Evolutionary conservation across 352 stramenopile genomes (phyloP), one percentile per base, ranked within the genome.

Genomic region (Pythium brassicae): DNA sequence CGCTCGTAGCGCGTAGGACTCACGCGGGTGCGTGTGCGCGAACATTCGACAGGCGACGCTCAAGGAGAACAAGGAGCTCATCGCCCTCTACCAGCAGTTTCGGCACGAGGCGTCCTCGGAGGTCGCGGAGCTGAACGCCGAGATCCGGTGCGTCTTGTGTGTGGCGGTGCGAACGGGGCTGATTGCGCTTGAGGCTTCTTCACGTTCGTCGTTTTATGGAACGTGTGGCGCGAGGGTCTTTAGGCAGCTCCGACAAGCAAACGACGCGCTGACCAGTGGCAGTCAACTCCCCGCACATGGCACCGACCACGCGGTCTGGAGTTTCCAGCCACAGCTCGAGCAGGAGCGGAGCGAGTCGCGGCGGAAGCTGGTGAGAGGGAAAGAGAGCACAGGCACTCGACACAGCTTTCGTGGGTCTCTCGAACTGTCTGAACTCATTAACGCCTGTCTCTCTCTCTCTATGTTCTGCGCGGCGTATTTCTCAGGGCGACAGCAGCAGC

Each of bases 51-150:
- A 91, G 71, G 55, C 74, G 15, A 87, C 78, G 11, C 74, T 87
- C 35, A 58, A 75, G 25, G 79, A 90, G 50, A 86, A 89, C 62
- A 90, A 87, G 50, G 82, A 92, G 52, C 53, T 92, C 4, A 76
- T 89, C n/a, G 51, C 37, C 0, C 75, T 90, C 20, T 92, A 90
- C 50, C 68, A 92, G 56, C 80, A 88, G 42, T 66, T 85, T 23
- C 72, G 73, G 46, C 73, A 83, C 43, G 73, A 90, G 12, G 84
- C 82, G 9, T 60, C 63, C 0, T 25, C 64, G 4, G 79, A 92
- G 46, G 80, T 76, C 14, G 37, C 67, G n/a, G 59, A 55, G 2
- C 61, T 92, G 22, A 64, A 72, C 15, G 61, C 69, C 1, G 77
- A 86, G 60, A 78, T 85, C 65, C 84, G 81, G 78, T 86, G 50